These are phyloP conservation scores for Xylariaceae sp. DNA, from an alignment of 2,329 filamentous ascomycete genomes.

Conservation along the genomic window DNA sequence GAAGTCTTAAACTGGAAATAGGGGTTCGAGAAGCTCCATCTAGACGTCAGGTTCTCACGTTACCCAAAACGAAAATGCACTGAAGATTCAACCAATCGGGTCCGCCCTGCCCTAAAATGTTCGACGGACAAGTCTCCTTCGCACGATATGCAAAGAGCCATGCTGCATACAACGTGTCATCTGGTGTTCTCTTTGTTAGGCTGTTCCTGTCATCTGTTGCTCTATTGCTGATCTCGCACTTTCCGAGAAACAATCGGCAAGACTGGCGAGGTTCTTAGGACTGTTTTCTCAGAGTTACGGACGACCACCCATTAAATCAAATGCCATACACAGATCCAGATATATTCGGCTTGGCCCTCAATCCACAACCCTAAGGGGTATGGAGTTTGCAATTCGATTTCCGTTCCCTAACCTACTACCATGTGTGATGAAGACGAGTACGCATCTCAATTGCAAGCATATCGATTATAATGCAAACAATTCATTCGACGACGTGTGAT, in stretches of 20 bases:
- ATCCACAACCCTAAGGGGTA: no score
- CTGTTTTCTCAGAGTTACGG: no score
- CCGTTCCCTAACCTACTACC: no score
- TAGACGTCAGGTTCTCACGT: background rate
- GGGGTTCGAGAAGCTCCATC: background rate
- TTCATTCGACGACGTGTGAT: no score
- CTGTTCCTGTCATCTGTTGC: background rate
- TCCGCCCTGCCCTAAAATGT: background rate
- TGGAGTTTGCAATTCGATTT: no score
- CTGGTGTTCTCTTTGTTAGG: background rate
- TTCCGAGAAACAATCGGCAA: background rate
- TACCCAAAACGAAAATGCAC: slow-evolving; percentile 14
- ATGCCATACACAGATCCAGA: no score
- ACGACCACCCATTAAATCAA: no score
- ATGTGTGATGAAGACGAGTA: no score
- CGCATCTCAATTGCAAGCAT: no score
- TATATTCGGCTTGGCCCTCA: no score
- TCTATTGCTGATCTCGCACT: background rate
- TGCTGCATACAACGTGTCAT: slow-evolving; percentile 15
- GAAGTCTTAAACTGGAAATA: background rate
- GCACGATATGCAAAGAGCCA: slow-evolving; percentile 1
- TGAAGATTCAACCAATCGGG: slow-evolving; percentile 9
- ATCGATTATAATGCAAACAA: no score
- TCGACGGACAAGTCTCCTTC: background rate
- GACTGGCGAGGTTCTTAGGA: no score